Conservation (phyloP, 345 rosid species). For the Euphorbia lathyris region DNA sequence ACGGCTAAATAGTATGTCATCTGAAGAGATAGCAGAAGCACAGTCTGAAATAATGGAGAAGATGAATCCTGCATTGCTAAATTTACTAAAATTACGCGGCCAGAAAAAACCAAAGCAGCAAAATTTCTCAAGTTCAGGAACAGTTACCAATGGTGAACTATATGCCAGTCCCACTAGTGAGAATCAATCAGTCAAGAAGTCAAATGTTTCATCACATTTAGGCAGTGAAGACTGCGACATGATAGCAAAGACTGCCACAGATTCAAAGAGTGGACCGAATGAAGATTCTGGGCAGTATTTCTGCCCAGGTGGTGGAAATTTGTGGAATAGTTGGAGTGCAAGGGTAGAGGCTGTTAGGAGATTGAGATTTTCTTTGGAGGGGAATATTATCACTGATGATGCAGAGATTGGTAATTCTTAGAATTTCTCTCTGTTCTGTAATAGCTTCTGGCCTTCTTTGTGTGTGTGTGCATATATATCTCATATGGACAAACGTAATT, state of each 20-base stretch:
- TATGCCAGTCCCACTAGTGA: conserved; percentile 16
- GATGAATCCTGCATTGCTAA: conserved; percentile 65
- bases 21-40: conserved; percentile 73
- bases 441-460: not conserved
- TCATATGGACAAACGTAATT: not conserved
- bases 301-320: conserved; percentile 27
- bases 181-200: conserved; percentile 25
- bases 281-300: conserved; percentile 28
- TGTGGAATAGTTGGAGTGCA: conserved; percentile 79
- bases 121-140: conserved; percentile 31
- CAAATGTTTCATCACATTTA: conserved; percentile 28
- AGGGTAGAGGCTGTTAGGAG: conserved; percentile 79
- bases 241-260: conserved; percentile 28
- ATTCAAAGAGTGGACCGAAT: conserved; percentile 24
- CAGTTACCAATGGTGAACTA: conserved; percentile 14
- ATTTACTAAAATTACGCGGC: conserved; percentile 63
- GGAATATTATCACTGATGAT: conserved; percentile 46
- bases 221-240: conserved; percentile 21
- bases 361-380: conserved; percentile 77
- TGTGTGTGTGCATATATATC: not conserved
- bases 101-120: conserved; percentile 49
- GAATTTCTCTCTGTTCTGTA: not conserved
- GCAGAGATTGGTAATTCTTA: conserved; percentile 44
- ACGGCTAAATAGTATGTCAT: conserved; percentile 61
- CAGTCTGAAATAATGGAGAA: conserved; percentile 77